Evolutionary conservation across 345 rosid species (phyloP), one percentile per base, ranked within the genome.

Genomic region (Melaleuca quinquenervia): DNA sequence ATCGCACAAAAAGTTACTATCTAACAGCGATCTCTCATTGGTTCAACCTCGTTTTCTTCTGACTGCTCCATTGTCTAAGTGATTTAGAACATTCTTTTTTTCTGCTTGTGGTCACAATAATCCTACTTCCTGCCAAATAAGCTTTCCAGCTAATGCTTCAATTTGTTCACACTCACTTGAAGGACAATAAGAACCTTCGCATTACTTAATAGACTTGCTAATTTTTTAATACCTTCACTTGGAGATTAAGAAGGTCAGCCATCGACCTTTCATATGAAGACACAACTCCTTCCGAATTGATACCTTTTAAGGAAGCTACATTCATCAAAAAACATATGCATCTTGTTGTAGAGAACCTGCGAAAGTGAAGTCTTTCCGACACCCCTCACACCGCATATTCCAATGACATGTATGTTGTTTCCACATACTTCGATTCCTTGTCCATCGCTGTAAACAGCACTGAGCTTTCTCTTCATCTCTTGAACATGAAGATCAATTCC

Each of bases 401-500:
- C 80, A 4, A 74, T 15, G 80, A 74, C 48, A 5, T 6, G 80
- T 6, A 87, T 87, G 11, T 85, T 51, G 7, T 50, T 6, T 5
- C 53, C 53, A 15, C 20, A 15, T 51, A 14, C 18, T 51, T 51
- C 6, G 2, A 6, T 51, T 18, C 2, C 53, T 51, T 51, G 53
- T 51, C 20, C 53, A 1, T 51, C 0, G 53, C 20, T 48, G 3
- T 60, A 49, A 2, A 29, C 84, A n/a, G 70, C 4, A 24, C 51
- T 15, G 10, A 86, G 41, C 76, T 82, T 10, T 24, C 18, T 2
- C 29, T 36, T 36, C 14, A 87, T 3, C 32, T 48, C 52, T 45
- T 84, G 41, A 5, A 84, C 78, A 13, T 44, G 83, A 11, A n/a
- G 48, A 52, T 84, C 88, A 1, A 84, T 86, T 49, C 90, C 88